Evolutionary conservation across 2,329 filamentous ascomycete species (phyloP).

Genomic region (Xylaria arbuscula): DNA sequence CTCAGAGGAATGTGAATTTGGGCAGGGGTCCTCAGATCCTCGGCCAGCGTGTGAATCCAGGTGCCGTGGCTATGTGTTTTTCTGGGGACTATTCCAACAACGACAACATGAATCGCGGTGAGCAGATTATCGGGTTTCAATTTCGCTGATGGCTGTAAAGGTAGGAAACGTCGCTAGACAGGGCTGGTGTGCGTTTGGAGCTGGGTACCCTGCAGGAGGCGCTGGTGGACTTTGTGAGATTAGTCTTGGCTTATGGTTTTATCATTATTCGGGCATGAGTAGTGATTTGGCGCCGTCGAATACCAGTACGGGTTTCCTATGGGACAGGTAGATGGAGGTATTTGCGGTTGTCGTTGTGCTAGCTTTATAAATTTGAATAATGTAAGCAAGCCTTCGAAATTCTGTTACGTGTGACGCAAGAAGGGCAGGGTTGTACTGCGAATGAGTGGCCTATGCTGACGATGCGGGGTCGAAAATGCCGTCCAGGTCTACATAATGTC

Average conservation of each 20-base stretch:
- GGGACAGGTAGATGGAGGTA: too few species aligned
- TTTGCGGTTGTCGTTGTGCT: too few species aligned
- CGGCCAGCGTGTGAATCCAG: neutral
- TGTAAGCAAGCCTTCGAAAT: too few species aligned
- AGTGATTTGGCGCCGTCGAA: neutral
- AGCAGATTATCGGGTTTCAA: neutral
- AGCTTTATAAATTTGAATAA: too few species aligned
- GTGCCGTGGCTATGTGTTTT: neutral
- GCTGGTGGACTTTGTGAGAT: neutral
- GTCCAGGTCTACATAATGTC: too few species aligned
- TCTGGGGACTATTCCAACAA: neutral
- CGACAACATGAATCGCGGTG: neutral
- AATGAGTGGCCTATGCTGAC: too few species aligned
- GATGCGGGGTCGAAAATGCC: too few species aligned
- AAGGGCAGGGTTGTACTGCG: too few species aligned
- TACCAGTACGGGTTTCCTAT: too few species aligned
- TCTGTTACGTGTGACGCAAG: too few species aligned
- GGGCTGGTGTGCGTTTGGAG: neutral
- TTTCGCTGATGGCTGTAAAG: neutral
- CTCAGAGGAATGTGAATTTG: neutral
- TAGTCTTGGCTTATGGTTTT: neutral
- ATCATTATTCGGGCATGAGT: neutral
- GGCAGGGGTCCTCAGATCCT: slow-evolving; percentile 2
- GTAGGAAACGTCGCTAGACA: neutral
- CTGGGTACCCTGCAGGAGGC: neutral